Percentiles rank a stretch among this genome's conserved stretches.
Conservation (phyloP, 805 yeast genomes). For the Hanseniaspora hatyaiensis region DNA sequence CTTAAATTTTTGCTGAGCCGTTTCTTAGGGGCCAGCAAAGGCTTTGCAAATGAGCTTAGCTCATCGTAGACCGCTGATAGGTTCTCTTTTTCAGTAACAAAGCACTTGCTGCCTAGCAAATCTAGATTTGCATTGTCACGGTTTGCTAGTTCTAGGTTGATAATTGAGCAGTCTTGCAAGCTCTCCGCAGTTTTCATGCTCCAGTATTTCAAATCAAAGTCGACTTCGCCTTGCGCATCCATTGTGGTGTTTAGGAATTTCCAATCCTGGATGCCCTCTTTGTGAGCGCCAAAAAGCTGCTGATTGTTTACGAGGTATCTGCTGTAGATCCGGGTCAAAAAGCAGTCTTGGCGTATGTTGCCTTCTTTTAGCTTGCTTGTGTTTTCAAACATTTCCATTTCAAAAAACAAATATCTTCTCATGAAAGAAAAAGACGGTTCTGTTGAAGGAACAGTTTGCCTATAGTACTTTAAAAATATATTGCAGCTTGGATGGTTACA, state of each 20-base stretch:
- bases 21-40: not conserved
- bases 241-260: conserved; percentile 10
- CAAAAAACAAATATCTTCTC: conserved; percentile 24
- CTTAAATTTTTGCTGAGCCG: not conserved
- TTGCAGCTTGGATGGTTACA: conserved; percentile 21
- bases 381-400: conserved; percentile 25
- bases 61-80: conserved; percentile 1
- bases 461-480: not conserved
- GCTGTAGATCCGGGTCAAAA: conserved; percentile 23
- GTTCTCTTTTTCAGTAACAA: not conserved
- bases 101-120: not conserved
- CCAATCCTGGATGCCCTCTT: not conserved
- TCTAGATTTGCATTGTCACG: not conserved
- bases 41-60: conserved; percentile 3
- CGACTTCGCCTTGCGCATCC: conserved; percentile 5
- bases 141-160: not conserved
- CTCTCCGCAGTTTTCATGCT: not conserved
- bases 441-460: conserved; percentile 16
- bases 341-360: conserved; percentile 26
- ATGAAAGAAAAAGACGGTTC: conserved; percentile 15
- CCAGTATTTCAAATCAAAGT: conserved; percentile 11
- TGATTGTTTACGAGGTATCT: conserved; percentile 7
- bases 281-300: not conserved
- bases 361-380: conserved; percentile 14
- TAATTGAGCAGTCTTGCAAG: conserved; percentile 6